Base-by-base conservation (phyloP, 768 basidiomycete species). In the Saitozyma sp. region DNA sequence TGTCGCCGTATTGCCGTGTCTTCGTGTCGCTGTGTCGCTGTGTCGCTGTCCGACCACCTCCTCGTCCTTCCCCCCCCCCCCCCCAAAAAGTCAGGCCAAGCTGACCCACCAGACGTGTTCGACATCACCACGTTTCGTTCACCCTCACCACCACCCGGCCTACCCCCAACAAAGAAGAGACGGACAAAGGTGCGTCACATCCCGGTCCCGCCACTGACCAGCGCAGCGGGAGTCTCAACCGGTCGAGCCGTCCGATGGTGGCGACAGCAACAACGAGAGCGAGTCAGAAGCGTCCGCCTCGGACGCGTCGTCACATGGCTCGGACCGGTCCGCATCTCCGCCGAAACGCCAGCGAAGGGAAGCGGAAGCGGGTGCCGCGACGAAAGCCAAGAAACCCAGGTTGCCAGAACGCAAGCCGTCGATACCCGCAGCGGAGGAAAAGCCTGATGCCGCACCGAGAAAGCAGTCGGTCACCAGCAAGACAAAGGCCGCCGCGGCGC, bases 111-210 rank as follows among this genome's bases (percentile, higher is more conserved):
- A 73, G 72, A 65, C 52, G 64, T 54, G 6, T 67, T 66, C 58
- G 72, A 74, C 42, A 58, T 74, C 40, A 43, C 56, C 6, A 69
- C 62, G 9, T 65, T 70, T 57, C 62, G 55, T 13, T 74, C 72
- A 0, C 72, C 72, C 1, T 62, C 67, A 5, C 72, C 72, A 3
- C 69, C 69, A 2, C 63, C 61, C 11, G 71, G 69, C 7, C 20
- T 64, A 1, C 56, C 38, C 16, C 51, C 41, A 29, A 53, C 46
- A 16, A 62, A 39, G 38, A 54, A 59, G n/a, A 11, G 50, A 54
- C 50, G 38, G 16, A 43, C 29, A 29, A 29, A 29, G 29, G 29
- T 29, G 29, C 14, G 10, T 48, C 6, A n/a, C 16, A 46, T 17
- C 38, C 29, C 0, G 5, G 13, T 9, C 46, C 10, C 38, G 43